Evolutionary conservation across 768 basidiomycete species (phyloP).

Genomic region (Lactarius hengduanensis): DNA sequence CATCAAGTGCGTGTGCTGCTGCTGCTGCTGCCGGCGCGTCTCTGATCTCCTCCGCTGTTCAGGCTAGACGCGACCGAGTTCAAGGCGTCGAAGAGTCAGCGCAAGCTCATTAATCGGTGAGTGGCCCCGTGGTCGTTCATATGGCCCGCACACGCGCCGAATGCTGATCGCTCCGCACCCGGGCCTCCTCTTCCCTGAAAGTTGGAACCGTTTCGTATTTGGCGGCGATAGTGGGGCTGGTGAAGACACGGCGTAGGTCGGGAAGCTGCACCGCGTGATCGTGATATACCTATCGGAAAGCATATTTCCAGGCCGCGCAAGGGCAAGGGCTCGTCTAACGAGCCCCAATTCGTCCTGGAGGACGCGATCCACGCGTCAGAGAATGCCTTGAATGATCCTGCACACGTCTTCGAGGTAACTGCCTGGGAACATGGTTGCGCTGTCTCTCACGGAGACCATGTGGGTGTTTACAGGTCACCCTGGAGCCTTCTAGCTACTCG

Average conservation of each 20-base stretch:
- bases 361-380: constrained; percentile 60
- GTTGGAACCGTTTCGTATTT: constrained; percentile 72
- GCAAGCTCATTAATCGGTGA: constrained; percentile 72
- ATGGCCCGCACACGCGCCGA: neutral
- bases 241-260: constrained; percentile 31
- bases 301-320: constrained; percentile 3
- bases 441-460: neutral
- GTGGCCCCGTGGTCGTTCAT: constrained; percentile 9
- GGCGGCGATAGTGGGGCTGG: constrained; percentile 38
- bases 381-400: constrained; percentile 36
- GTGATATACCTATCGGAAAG: neutral
- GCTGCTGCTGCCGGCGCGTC: neutral
- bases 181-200: constrained; percentile 31
- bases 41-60: neutral
- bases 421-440: neutral
- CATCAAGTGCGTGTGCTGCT: constrained; percentile 59
- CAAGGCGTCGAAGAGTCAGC: constrained; percentile 68
- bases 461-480: constrained; percentile 49
- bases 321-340: constrained; percentile 9
- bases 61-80: constrained; percentile 70
- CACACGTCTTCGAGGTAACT: constrained; percentile 61
- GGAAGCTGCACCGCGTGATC: constrained; percentile 1
- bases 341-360: constrained; percentile 41
- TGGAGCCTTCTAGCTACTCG: constrained; percentile 76
- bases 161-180: neutral